A percentile compares a stretch with the other conserved stretches of the same genome.
phyloP scores from a whole-genome alignment of 371 early-diverging fungal species.

The Mucor plumbeus region DNA sequence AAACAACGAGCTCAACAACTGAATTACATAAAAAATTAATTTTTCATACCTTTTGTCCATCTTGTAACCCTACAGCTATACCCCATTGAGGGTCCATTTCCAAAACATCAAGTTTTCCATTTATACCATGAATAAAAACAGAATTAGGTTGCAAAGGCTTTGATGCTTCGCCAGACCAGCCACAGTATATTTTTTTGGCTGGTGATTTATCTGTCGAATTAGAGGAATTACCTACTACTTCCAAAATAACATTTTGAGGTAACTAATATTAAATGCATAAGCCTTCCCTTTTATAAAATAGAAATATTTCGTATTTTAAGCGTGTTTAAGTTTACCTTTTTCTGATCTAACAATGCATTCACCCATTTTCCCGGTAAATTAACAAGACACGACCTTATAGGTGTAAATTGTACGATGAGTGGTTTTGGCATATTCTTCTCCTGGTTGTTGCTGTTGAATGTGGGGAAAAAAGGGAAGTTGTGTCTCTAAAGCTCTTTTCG shows the following conservation, averaged over 20 bases:
- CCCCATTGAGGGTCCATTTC: slow-evolving; percentile 80
- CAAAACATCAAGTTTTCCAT: slow-evolving; percentile 59
- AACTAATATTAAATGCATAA: slow-evolving; percentile 33
- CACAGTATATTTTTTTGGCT: slow-evolving; percentile 59
- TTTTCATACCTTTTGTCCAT: slow-evolving; percentile 68
- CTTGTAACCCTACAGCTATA: slow-evolving; percentile 62
- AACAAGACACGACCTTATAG: slow-evolving; percentile 66
- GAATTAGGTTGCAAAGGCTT: slow-evolving; percentile 45
- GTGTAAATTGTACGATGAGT: slow-evolving; percentile 62
- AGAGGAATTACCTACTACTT: slow-evolving; percentile 35
- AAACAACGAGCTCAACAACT: neutral
- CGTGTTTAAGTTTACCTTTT: slow-evolving; percentile 51
- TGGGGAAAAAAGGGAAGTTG: neutral
- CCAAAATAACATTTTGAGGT: slow-evolving; percentile 69
- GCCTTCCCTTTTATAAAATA: neutral
- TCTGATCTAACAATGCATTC: slow-evolving; percentile 68
- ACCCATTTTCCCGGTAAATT: slow-evolving; percentile 71
- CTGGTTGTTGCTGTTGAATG: neutral
- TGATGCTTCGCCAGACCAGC: slow-evolving; percentile 75
- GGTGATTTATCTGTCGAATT: slow-evolving; percentile 17
- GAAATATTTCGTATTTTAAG: neutral
- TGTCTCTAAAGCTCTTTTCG: neutral
- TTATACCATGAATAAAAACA: slow-evolving; percentile 45
- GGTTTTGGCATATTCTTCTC: slow-evolving; percentile 54
- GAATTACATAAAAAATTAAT: neutral